Evolutionary conservation across 2,329 filamentous ascomycete species (phyloP), one percentile per base, ranked within the genome.

Genomic region (Ophiostoma triangulosporum): DNA sequence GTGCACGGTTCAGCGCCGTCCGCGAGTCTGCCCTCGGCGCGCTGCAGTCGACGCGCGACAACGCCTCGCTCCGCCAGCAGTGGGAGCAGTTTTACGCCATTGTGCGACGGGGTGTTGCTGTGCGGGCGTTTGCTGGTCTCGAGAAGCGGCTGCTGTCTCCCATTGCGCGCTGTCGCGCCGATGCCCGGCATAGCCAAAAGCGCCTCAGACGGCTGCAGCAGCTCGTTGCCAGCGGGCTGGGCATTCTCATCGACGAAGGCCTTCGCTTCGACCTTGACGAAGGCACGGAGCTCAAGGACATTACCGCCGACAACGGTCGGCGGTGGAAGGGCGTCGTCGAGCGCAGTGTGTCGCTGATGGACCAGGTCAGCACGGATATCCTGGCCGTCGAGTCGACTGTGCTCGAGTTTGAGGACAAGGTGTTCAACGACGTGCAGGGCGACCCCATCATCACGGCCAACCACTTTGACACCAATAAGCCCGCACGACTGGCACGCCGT

Each of bases 221-320:
- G 63, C 81, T 91, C 67, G 89, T 88, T 53, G 88, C 91, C 1
- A 90, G 87, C 62, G 87, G 88, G 1, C 73, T 97, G 4, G 93
- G 93, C 15, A 80, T 96, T 4, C 71, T 98, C 26, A 83, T 96
- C 60, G 88, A 91, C 53, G 88, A 95, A 64, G 89, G 87, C 3
- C 71, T 96, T 48, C 81, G 80, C 50, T 81, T 87, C 60, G 72
- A 73, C 38, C 72, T 73, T 51, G 70, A 70, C 17, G 69, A 73
- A 32, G 68, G 73, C 53, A 66, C 69, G 32, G 69, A 73, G 20
- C 46, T 58, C 35, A 55, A 57, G 52, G 72, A 73, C 27, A 69
- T 63, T 29, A 62, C 62, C 15, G 61, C 56, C n/a, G 66, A 71
- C 49, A 63, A 65, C 4, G 65, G 67, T 31, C 71, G 72, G 35